phyloP scores from a whole-genome alignment of 257 asterid genomes.

The Scutellaria baicalensis region DNA sequence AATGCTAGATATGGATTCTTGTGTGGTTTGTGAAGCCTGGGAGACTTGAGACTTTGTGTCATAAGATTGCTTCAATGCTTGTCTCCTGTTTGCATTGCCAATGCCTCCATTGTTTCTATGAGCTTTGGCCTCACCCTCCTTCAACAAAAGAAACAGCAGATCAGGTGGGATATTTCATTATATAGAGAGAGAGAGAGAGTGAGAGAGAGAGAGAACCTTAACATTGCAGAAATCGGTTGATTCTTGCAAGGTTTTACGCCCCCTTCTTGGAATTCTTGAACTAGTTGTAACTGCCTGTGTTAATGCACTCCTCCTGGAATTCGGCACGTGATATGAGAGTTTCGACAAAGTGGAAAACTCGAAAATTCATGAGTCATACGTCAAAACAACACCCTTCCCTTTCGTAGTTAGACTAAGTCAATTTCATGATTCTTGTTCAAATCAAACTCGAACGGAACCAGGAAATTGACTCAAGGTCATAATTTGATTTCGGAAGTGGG shows the following conservation, averaged over 20 bases:
- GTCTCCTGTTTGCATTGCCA: constrained; percentile 19
- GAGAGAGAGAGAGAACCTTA: constrained; percentile 44
- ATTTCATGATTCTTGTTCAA: too few relatives aligned
- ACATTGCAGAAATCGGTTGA: constrained; percentile 40
- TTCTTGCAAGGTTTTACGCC: constrained; percentile 47
- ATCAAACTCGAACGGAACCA: too few relatives aligned
- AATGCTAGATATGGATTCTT: constrained; percentile 45
- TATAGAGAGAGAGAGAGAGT: not conserved
- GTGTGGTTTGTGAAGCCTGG: constrained; percentile 47
- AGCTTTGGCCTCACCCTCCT: constrained; percentile 42
- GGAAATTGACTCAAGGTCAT: too few relatives aligned
- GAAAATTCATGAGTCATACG: too few relatives aligned
- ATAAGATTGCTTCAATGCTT: constrained; percentile 36
- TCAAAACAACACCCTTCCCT: too few relatives aligned
- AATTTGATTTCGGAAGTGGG: too few relatives aligned
- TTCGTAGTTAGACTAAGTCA: too few relatives aligned
- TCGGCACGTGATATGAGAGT: not conserved
- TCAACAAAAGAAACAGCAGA: not conserved
- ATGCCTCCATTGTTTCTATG: constrained; percentile 26
- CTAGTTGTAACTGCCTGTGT: constrained; percentile 24
- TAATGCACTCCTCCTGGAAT: constrained; percentile 40
- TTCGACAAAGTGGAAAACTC: too few relatives aligned
- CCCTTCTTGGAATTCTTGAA: constrained; percentile 50
- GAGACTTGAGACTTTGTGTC: constrained; percentile 75
- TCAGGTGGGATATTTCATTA: not conserved